Evolutionary conservation across 2,329 filamentous ascomycete species (phyloP), one percentile per base, ranked within the genome.

Genomic region (Neopestalotiopsis rosae): DNA sequence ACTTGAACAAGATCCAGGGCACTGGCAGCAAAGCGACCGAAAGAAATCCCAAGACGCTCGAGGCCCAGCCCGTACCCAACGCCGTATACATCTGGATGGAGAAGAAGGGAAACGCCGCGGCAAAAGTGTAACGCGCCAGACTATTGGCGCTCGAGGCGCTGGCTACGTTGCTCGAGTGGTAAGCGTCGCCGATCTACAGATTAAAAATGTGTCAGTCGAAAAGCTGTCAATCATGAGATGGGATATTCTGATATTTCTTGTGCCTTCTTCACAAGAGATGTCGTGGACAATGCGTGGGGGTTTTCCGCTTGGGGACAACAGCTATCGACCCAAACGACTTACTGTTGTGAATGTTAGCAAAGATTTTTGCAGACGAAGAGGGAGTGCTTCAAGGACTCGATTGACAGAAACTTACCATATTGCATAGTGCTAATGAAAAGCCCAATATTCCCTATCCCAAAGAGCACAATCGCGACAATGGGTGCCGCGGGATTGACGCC

Each of bases 111-210:
- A 91, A 91, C 0, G 82, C 85, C 1, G 84, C 86, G 0, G 86
- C 87, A 7, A 90, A 81, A 0, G 77, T 76, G 70, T 90, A 91
- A 30, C 89, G 79, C 1, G 86, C 80, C 12, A 91, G 79, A 1
- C 86, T 85, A 70, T 90, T 91, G 1, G 90, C 89, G 6, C 86
- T 88, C 63, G 87, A 80, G 0, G 88, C 88, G 69, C 86, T 89
- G 0, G 89, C 89, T 0, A 89, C 85, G 10, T 86, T 85, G 14
- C 82, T 79, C 0, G 86, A 83, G 3, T 86, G 82, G 72, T 90
- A 91, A 6, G 45, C 56, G 30, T 67, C 65, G 17, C 42, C 65
- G 1, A 67, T 59, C 45, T 52, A 17, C 17, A 20, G 2, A 9
- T 17, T n/a, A 52, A 17, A 52, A n/a, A 10, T 5, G 9, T n/a